A percentile compares a stretch with the other conserved stretches of the same genome.
Conservation (phyloP, 108 stramenopile species). For the Aurantiochytrium sp. region DNA sequence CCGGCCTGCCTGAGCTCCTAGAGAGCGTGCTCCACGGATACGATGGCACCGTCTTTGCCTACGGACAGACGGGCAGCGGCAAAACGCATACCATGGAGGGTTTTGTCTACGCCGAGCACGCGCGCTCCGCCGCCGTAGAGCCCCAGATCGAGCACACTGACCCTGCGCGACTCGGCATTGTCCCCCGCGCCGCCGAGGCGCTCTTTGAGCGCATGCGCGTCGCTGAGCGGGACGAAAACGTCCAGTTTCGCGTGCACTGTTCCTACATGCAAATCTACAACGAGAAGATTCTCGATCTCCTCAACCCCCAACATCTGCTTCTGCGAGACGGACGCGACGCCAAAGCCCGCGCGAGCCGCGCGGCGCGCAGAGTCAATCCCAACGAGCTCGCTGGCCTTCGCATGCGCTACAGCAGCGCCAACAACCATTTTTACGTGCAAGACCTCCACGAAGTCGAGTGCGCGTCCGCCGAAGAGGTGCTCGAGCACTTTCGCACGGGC, state of each 20-base stretch:
- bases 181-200: neutral
- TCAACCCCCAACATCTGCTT: slow-evolving; percentile 37
- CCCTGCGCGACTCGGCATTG: neutral
- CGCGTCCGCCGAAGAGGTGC: slow-evolving; percentile 36
- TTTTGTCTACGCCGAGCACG: neutral
- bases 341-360: neutral
- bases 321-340: neutral
- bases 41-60: slow-evolving; percentile 24
- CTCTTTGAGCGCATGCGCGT: neutral
- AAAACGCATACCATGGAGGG: slow-evolving; percentile 32
- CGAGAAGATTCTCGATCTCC: slow-evolving; percentile 61
- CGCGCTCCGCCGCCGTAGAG: neutral
- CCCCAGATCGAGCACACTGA: neutral
- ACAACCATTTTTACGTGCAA: neutral
- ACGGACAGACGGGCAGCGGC: slow-evolving; percentile 31
- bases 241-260: slow-evolving; percentile 19
- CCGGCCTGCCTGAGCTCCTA: neutral
- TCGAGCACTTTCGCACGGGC: slow-evolving; percentile 50
- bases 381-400: neutral
- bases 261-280: slow-evolving; percentile 58
- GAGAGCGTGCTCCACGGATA: neutral
- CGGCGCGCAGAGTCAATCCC: neutral
- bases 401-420: neutral
- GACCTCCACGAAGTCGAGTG: slow-evolving; percentile 53
- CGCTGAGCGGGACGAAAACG: neutral